Evolutionary conservation across 345 rosid genomes (phyloP).

Genomic region (Abelmoschus esculentus): DNA sequence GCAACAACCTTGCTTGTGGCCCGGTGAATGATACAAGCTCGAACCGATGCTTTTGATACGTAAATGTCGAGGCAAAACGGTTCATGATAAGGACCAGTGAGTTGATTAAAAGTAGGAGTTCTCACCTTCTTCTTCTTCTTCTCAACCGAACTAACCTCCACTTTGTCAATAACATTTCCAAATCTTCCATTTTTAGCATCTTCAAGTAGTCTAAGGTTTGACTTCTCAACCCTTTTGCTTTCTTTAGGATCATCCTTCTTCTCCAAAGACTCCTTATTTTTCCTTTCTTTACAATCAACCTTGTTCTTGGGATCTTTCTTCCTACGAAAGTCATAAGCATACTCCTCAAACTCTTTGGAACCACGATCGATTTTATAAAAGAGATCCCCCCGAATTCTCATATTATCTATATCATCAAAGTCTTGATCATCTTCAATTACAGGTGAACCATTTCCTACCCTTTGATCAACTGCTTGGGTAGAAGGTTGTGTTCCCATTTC

Average conservation of each 20-base stretch:
- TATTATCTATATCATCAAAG: conserved; percentile 62
- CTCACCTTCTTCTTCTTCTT: conserved; percentile 27
- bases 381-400: conserved; percentile 74
- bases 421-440: conserved; percentile 29
- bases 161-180: conserved; percentile 9
- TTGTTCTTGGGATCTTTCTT: conserved; percentile 37
- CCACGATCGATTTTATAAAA: conserved; percentile 72
- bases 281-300: conserved; percentile 26
- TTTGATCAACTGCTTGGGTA: conserved; percentile 14
- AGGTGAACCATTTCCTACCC: conserved; percentile 12
- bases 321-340: conserved; percentile 60
- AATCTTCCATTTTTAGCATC: conserved; percentile 11
- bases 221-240: conserved; percentile 23
- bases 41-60: conserved; percentile 72
- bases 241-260: conserved; percentile 24
- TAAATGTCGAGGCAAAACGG: conserved; percentile 82
- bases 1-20: conserved; percentile 82
- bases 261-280: conserved; percentile 20
- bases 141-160: conserved; percentile 8
- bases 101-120: conserved; percentile 72
- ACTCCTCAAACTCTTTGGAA: conserved; percentile 78
- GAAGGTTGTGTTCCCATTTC: conserved; percentile 7
- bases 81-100: conserved; percentile 76
- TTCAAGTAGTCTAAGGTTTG: conserved; percentile 4
- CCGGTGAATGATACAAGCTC: conserved; percentile 76